phyloP scores from a whole-genome alignment of 2,329 filamentous ascomycete species.

The Colletotrichum higginsianum region DNA sequence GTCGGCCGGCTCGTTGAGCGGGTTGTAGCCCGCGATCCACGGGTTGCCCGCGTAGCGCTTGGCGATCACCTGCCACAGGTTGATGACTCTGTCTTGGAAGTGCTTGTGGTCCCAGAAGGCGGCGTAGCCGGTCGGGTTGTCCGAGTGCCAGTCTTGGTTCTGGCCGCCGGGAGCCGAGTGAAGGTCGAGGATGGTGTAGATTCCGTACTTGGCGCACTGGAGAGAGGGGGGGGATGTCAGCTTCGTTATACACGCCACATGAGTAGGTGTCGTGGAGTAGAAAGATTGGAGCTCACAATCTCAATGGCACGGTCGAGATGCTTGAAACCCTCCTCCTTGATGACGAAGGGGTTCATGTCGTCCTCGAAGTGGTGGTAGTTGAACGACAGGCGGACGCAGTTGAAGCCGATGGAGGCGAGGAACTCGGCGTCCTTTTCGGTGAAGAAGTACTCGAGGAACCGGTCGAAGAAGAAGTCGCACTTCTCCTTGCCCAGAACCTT shows the following conservation, averaged over 20 bases:
- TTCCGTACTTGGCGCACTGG: conserved; percentile 55
- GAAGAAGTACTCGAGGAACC: conserved; percentile 71
- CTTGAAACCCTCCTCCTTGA: conserved; percentile 64
- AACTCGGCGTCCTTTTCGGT: conserved; percentile 71
- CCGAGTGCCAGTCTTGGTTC: conserved; percentile 65
- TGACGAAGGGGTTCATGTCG: conserved; percentile 63
- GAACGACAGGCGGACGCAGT: conserved; percentile 73
- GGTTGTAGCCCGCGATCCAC: conserved; percentile 59
- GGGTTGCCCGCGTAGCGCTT: conserved; percentile 59
- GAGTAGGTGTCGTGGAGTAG: conserved; percentile 49
- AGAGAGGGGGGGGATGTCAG: too few species aligned
- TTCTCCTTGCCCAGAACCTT: conserved; percentile 69
- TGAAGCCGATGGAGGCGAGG: conserved; percentile 68
- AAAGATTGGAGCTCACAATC: conserved; percentile 44
- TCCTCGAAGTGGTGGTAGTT: conserved; percentile 73
- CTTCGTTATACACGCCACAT: too few species aligned
- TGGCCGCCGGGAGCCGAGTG: conserved; percentile 62
- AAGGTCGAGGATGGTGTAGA: conserved; percentile 62
- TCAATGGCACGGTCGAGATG: conserved; percentile 64
- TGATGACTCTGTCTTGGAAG: conserved; percentile 60
- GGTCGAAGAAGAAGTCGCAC: conserved; percentile 73
- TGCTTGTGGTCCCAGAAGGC: conserved; percentile 64
- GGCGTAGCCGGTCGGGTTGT: conserved; percentile 55
- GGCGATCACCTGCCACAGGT: conserved; percentile 61
- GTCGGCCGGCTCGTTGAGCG: conserved; percentile 45